phyloP scores from a whole-genome alignment of 202 grass and related monocot genomes.

The Elaeis oleifera region DNA sequence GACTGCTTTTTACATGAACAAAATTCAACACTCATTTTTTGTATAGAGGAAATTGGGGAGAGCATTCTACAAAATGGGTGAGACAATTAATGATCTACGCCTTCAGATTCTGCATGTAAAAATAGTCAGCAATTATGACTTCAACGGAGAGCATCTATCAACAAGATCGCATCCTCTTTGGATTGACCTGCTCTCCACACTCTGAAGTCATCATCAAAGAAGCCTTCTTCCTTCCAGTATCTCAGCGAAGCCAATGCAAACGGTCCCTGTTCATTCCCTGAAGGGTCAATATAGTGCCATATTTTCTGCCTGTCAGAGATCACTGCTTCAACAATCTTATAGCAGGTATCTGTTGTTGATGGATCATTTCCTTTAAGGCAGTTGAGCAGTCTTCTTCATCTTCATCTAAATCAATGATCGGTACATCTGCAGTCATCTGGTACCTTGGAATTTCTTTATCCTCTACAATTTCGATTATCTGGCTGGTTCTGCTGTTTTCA shows the following conservation, averaged over 20 bases:
- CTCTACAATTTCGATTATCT: constrained; percentile 22
- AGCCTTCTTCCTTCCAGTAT: constrained; percentile 31
- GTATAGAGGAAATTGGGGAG: too few species aligned
- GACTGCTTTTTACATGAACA: too few species aligned
- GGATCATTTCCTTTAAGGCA: too few species aligned
- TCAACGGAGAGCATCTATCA: constrained; percentile 31
- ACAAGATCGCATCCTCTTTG: constrained; percentile 27
- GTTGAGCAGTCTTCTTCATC: constrained; percentile 1
- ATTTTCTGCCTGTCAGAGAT: neutral
- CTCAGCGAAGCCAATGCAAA: constrained; percentile 31
- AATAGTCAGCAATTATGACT: constrained; percentile 4
- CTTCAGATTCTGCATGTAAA: too few species aligned
- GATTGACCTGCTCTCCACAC: constrained; percentile 48
- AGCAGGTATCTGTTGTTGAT: too few species aligned
- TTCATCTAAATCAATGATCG: constrained; percentile 24
- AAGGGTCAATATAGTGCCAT: constrained; percentile 59
- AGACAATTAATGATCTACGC: too few species aligned
- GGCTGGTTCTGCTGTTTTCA: constrained; percentile 20
- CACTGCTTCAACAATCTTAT: too few species aligned
- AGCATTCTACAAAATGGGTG: too few species aligned
- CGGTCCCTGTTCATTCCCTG: constrained; percentile 37
- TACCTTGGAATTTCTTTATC: constrained; percentile 7
- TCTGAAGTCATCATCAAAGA: constrained; percentile 38
- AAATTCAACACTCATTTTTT: too few species aligned
- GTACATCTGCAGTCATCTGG: neutral